Evolutionary conservation across 257 asterid genomes (phyloP).

Genomic region (Leptodermis oblonga): DNA sequence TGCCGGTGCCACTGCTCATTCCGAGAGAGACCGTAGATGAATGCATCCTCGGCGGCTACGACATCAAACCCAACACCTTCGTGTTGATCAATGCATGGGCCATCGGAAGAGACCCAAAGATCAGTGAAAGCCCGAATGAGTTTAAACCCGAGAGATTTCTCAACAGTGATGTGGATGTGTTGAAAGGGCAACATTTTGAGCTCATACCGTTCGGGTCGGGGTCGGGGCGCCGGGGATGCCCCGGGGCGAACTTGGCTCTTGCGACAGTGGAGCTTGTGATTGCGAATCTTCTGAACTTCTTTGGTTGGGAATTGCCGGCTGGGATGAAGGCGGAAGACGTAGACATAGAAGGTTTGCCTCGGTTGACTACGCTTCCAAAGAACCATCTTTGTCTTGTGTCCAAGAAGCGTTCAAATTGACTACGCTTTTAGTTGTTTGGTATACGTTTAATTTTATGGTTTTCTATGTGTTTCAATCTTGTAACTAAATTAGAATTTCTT

Average conservation of each 20-base stretch:
- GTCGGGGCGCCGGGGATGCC: constrained; percentile 47
- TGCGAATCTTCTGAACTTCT: constrained; percentile 40
- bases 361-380: constrained; percentile 49
- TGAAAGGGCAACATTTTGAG: constrained; percentile 5
- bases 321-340: constrained; percentile 34
- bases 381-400: constrained; percentile 45
- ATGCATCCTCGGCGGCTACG: constrained; percentile 30
- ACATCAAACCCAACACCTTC: constrained; percentile 31
- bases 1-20: constrained; percentile 44
- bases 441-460: too few species aligned
- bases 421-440: too few species aligned
- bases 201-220: constrained; percentile 46
- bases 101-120: not conserved
- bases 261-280: constrained; percentile 42
- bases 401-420: too few species aligned
- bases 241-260: constrained; percentile 42
- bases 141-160: constrained; percentile 5
- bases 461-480: too few species aligned
- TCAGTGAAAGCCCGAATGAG: not conserved
- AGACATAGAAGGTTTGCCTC: constrained; percentile 32
- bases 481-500: too few species aligned
- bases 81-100: constrained; percentile 24
- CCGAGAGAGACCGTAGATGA: constrained; percentile 32
- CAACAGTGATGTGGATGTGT: not conserved
- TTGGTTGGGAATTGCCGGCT: constrained; percentile 5